Evolutionary conservation across 805 yeast species (phyloP).

Genomic region (Metschnikowia baotianmanensis): DNA sequence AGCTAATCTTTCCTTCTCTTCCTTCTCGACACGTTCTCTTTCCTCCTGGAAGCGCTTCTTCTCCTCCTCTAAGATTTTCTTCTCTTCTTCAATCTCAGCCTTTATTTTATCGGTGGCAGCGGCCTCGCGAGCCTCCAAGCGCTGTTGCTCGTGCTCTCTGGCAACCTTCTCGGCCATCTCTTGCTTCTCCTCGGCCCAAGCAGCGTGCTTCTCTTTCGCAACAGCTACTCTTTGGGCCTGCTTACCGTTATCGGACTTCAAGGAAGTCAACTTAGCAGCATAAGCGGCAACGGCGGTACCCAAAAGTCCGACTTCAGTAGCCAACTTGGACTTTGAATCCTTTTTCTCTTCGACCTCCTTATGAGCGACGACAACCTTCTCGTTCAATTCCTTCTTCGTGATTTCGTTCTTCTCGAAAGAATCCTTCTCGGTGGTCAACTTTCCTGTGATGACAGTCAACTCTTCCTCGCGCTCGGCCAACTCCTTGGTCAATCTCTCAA

Average conservation of each 20-base stretch:
- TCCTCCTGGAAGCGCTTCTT: conserved; percentile 16
- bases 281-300: conserved; percentile 44
- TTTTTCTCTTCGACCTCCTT: conserved; percentile 39
- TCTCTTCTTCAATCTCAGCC: conserved; percentile 18
- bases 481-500: conserved; percentile 43
- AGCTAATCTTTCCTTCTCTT: conserved; percentile 21
- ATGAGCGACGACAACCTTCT: conserved; percentile 34
- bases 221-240: conserved; percentile 36
- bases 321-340: conserved; percentile 34
- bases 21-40: conserved; percentile 13
- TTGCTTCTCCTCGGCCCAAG: conserved; percentile 48
- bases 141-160: conserved; percentile 20
- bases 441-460: conserved; percentile 32
- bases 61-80: conserved; percentile 15
- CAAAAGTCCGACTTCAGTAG: conserved; percentile 44
- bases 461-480: conserved; percentile 38
- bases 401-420: conserved; percentile 26
- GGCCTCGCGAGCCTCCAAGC: conserved; percentile 39
- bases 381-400: conserved; percentile 43
- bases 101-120: conserved; percentile 16
- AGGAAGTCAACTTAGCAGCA: conserved; percentile 38
- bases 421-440: conserved; percentile 30
- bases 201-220: conserved; percentile 39
- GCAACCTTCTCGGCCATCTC: conserved; percentile 35
- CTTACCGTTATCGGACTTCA: conserved; percentile 38